Evolutionary conservation across 495 filamentous ascomycete genomes (phyloP).

Genomic region (Penicillium soppii): DNA sequence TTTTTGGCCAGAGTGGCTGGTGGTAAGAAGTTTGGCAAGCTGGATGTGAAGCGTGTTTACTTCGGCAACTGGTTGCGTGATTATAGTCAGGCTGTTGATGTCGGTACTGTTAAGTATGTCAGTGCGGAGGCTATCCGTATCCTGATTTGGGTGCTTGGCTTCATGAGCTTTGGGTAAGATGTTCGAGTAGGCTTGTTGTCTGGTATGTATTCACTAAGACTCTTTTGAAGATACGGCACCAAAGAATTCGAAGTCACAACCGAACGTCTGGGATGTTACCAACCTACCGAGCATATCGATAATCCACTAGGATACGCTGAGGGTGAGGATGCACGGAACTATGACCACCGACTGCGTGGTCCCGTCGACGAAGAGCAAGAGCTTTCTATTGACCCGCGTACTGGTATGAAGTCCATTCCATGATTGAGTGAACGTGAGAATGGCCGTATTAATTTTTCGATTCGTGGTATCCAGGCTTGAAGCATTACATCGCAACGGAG

Average conservation of each 20-base stretch:
- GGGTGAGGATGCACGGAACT: slow-evolving; percentile 79
- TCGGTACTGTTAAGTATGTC: slow-evolving; percentile 84
- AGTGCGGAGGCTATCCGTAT: slow-evolving; percentile 87
- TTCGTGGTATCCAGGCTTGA: slow-evolving; percentile 60
- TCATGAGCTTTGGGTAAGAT: slow-evolving; percentile 52
- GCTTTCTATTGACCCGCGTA: slow-evolving; percentile 70
- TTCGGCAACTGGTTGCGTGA: slow-evolving; percentile 94
- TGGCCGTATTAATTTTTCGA: too few relatives aligned
- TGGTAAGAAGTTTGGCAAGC: slow-evolving; percentile 82
- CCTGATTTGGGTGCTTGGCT: slow-evolving; percentile 64
- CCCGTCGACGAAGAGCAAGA: slow-evolving; percentile 78
- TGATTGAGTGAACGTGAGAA: background rate
- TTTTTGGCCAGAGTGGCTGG: slow-evolving; percentile 73
- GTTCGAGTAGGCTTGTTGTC: background rate
- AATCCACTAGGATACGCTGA: slow-evolving; percentile 78
- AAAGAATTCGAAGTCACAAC: slow-evolving; percentile 88
- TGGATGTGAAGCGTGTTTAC: slow-evolving; percentile 80
- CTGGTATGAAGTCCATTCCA: slow-evolving; percentile 32
- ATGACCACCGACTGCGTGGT: slow-evolving; percentile 74
- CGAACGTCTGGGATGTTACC: slow-evolving; percentile 83
- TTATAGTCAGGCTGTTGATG: slow-evolving; percentile 67
- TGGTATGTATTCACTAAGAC: slow-evolving; percentile 43
- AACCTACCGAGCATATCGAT: slow-evolving; percentile 87
- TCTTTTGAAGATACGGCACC: slow-evolving; percentile 65
- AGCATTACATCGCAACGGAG: slow-evolving; percentile 90